phyloP scores from a whole-genome alignment of 345 rosid species.

The Rhodamnia rubescens region DNA sequence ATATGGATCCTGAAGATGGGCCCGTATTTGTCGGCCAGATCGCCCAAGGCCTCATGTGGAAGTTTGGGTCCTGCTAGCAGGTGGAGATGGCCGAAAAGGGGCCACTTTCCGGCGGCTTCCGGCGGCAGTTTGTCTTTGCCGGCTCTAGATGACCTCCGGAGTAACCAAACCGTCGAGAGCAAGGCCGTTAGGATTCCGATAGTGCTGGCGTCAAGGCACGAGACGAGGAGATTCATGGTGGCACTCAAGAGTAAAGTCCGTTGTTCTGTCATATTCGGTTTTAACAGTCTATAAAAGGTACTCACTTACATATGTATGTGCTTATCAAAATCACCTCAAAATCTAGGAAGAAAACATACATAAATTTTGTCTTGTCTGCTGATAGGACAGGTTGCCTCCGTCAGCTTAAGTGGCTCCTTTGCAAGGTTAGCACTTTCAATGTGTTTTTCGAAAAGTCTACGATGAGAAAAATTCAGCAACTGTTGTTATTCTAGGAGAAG shows the following conservation, averaged over 20 bases:
- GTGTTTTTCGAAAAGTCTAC: background rate
- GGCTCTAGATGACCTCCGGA: slow-evolving; percentile 1
- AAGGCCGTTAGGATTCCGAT: background rate
- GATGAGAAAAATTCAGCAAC: background rate
- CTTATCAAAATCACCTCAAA: background rate
- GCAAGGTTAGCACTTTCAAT: background rate
- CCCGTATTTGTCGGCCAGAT: slow-evolving; percentile 19
- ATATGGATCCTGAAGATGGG: slow-evolving; percentile 23
- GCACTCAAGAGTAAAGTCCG: background rate
- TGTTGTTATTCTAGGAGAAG: background rate
- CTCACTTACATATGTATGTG: background rate
- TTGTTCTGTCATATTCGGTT: background rate
- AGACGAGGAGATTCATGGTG: slow-evolving; percentile 9
- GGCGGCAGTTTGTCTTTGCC: slow-evolving; percentile 5
- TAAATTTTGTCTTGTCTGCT: background rate
- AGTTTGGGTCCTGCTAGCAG: slow-evolving; percentile 18
- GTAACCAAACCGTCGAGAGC: slow-evolving; percentile 3
- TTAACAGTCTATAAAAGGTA: background rate
- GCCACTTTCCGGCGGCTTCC: slow-evolving; percentile 15
- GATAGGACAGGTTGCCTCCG: background rate
- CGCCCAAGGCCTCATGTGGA: slow-evolving; percentile 10
- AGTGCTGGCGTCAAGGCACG: background rate
- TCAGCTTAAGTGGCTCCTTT: background rate
- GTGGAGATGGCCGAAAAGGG: slow-evolving; percentile 30
- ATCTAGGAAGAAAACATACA: background rate